phyloP scores from a whole-genome alignment of 164 flowering plant species.

The Dillenia turbinata region DNA sequence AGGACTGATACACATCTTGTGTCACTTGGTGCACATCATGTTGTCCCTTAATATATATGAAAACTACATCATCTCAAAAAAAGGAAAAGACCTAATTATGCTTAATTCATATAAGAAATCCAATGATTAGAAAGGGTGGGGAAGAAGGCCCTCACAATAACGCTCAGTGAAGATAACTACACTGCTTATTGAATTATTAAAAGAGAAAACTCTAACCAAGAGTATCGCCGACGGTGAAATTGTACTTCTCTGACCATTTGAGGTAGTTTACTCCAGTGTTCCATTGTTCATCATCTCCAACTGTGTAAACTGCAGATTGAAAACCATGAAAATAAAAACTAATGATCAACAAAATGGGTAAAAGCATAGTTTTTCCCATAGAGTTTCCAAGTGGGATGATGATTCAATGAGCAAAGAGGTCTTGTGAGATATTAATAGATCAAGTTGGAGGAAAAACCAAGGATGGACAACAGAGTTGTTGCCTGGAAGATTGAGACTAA shows the following conservation, averaged over 20 bases:
- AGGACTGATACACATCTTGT: slow-evolving; percentile 32
- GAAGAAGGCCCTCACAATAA: no score
- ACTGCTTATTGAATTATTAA: no score
- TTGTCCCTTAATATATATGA: slow-evolving; percentile 32
- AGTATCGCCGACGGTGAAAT: slow-evolving; percentile 43
- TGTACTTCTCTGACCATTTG: slow-evolving; percentile 35
- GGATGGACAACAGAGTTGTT: no score
- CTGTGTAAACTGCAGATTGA: slow-evolving; percentile 22
- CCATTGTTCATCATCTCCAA: slow-evolving; percentile 39
- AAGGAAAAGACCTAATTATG: neutral
- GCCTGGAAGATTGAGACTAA: no score
- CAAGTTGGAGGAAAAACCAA: no score
- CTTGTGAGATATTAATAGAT: no score
- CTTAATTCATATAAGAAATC: neutral
- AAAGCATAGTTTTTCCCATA: no score
- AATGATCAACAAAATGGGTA: no score
- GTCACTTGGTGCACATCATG: slow-evolving; percentile 42
- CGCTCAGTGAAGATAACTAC: no score
- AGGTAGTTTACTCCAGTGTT: slow-evolving; percentile 14
- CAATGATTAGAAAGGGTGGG: neutral
- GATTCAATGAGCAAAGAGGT: no score
- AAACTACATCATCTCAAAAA: slow-evolving; percentile 23
- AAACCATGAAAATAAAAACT: no score
- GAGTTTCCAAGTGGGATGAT: no score
- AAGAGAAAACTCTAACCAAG: slow-evolving; percentile 27